Evolutionary conservation across 1,284 basidiomycete species (phyloP).

Genomic region (Termitomyces sp.): DNA sequence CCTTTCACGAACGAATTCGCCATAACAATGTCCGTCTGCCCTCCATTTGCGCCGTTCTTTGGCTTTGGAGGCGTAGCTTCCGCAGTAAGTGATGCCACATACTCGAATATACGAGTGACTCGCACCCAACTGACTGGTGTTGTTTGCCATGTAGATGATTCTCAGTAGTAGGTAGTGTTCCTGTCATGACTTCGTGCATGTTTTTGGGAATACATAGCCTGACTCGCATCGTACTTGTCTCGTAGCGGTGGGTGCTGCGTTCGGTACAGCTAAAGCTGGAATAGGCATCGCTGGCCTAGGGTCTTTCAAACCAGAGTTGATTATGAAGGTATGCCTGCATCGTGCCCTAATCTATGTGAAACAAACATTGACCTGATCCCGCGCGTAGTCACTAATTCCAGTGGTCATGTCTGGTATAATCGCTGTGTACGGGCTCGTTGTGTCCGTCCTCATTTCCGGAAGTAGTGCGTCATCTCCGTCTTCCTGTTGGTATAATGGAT

Average conservation of each 20-base stretch:
- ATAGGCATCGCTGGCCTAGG: slow-evolving; percentile 97
- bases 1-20: neutral
- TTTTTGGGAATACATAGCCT: neutral
- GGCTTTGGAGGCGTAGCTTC: slow-evolving; percentile 80
- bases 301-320: slow-evolving; percentile 90
- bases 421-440: slow-evolving; percentile 75
- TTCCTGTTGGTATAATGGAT: slow-evolving; percentile 9
- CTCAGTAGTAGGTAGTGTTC: slow-evolving; percentile 62
- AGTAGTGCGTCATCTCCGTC: slow-evolving; percentile 36
- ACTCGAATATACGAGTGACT: neutral
- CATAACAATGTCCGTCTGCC: slow-evolving; percentile 56
- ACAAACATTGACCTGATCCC: neutral
- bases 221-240: slow-evolving; percentile 3
- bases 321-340: slow-evolving; percentile 83
- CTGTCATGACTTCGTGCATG: neutral
- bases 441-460: slow-evolving; percentile 70
- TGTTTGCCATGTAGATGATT: slow-evolving; percentile 57
- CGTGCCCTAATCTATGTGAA: neutral
- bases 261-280: slow-evolving; percentile 95
- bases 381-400: slow-evolving; percentile 77
- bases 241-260: slow-evolving; percentile 87
- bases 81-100: slow-evolving; percentile 49
- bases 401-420: slow-evolving; percentile 88
- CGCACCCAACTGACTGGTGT: neutral
- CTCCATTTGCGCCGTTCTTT: slow-evolving; percentile 82